A percentile compares a stretch with the other conserved stretches of the same genome.
Evolutionary conservation across 768 basidiomycete genomes (phyloP).

Genomic region (Mrakia blollopis): DNA sequence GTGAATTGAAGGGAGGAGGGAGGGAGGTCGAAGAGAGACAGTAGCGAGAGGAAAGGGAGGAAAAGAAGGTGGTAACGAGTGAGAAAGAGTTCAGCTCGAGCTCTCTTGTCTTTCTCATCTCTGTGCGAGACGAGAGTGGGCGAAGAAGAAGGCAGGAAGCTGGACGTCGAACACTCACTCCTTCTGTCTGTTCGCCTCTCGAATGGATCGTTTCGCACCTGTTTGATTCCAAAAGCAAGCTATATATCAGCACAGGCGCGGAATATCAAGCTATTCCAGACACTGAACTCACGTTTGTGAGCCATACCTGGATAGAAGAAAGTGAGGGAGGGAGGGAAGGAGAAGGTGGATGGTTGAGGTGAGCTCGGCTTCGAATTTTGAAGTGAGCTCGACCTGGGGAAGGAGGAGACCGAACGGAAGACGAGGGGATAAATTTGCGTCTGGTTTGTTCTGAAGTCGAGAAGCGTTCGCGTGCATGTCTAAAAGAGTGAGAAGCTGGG

Average conservation of each 20-base stretch:
- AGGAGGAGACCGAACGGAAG: not conserved
- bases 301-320: constrained; percentile 3
- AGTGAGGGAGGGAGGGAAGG: not conserved
- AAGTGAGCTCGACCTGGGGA: not conserved
- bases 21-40: constrained; percentile 14
- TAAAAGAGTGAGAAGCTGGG: no score
- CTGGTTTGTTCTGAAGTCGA: no score
- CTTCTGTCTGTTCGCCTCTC: constrained; percentile 20
- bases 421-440: not conserved
- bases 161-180: not conserved
- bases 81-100: not conserved
- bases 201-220: constrained; percentile 25
- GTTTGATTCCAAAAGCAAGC: not conserved
- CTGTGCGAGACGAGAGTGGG: not conserved
- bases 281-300: constrained; percentile 23
- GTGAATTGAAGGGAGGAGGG: constrained; percentile 27
- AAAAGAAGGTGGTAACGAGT: not conserved
- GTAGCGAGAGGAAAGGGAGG: not conserved
- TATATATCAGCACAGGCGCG: not conserved
- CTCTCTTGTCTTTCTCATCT: not conserved
- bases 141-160: not conserved
- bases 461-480: no score
- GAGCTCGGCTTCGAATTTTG: not conserved
- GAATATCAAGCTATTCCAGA: no score
- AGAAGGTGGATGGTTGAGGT: constrained; percentile 7